Evolutionary conservation across 192 early-diverging fungal genomes (phyloP), one percentile per base, ranked within the genome.

Genomic region (Coemansia sp.): DNA sequence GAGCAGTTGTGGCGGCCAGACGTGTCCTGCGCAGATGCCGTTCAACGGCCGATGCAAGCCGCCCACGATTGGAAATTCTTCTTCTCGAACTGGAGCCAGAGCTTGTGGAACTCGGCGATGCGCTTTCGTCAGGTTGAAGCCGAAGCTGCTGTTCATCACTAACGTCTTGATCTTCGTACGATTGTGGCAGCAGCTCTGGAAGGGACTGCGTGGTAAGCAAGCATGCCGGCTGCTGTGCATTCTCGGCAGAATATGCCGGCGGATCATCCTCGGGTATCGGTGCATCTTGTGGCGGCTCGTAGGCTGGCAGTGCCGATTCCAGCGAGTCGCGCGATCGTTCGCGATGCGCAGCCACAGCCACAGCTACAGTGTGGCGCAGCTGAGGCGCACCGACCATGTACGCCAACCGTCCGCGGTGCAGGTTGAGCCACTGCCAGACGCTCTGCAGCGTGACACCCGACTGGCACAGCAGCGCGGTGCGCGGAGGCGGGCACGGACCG

Each of bases 361-460:
- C 25, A 6, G 58, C 40, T 30, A 54, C 29, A 23, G 33, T 60
- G 28, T 59, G 47, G 28, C 47, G 54, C 10, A 72, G n/a, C n/a
- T 61, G 22, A 2, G 66, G 75, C 66, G 63, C 75, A 22, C 63
- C 53, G 14, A 68, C 50, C 44, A 79, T 37, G 20, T 64, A 65
- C 0, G 70, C 76, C 6, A 79, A 52, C 0, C 64, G 41, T 3
- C 76, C 76, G 37, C 57, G 31, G 28, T 79, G 66, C 20, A 72
- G 38, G 20, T 50, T 64, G 22, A 79, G 70, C 76, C 76, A 72
- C 57, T 72, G 76, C 76, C 76, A 79, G 8, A 79, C 53, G 48
- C 70, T 69, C 37, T 73, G 58, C 1, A 79, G 34, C 40, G 62
- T 69, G 6, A 69, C 66, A 3, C 62, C 76, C 4, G 70, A 60